These are phyloP conservation scores for Physcia stellaris DNA, from an alignment of 495 filamentous ascomycete species.

Conservation along the genomic window DNA sequence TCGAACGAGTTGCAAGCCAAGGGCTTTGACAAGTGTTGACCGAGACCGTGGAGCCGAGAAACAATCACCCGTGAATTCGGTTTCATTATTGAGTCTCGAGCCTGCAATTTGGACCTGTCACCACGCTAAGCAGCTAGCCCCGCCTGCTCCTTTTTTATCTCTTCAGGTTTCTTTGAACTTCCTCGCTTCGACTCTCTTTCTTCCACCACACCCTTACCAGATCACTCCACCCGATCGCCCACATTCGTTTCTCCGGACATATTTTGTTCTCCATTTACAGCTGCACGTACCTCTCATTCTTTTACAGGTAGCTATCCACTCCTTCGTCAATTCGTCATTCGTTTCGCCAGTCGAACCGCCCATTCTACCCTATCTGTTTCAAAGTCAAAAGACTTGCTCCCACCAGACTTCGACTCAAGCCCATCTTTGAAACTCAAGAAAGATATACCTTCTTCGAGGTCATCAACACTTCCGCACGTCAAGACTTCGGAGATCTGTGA, in stretches of 20 bases:
- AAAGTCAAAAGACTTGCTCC: slow-evolving; percentile 1
- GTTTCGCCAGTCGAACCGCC: slow-evolving; percentile 3
- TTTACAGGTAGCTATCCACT: slow-evolving; percentile 6
- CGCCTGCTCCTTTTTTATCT: too few species aligned
- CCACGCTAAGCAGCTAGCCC: too few species aligned
- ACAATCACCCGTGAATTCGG: too few species aligned
- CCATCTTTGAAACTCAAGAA: neutral
- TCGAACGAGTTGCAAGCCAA: too few species aligned
- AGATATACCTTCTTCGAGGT: neutral
- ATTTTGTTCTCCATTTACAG: neutral
- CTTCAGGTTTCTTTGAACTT: too few species aligned
- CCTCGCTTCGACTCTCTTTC: neutral
- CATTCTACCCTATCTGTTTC: neutral
- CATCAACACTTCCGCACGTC: neutral
- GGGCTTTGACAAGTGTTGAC: too few species aligned
- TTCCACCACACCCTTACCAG: neutral
- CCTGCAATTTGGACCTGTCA: too few species aligned
- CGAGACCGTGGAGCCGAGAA: too few species aligned
- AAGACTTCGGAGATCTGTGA: slow-evolving; percentile 6
- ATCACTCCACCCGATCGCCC: neutral
- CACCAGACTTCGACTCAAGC: slow-evolving; percentile 1
- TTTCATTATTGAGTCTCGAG: too few species aligned
- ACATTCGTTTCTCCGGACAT: slow-evolving; percentile 1
- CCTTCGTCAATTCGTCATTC: neutral
- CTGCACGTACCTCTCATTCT: slow-evolving; percentile 4